These are phyloP conservation scores for Irpex sp. DNA, from an alignment of 1,284 basidiomycete species.

Conservation along the genomic window DNA sequence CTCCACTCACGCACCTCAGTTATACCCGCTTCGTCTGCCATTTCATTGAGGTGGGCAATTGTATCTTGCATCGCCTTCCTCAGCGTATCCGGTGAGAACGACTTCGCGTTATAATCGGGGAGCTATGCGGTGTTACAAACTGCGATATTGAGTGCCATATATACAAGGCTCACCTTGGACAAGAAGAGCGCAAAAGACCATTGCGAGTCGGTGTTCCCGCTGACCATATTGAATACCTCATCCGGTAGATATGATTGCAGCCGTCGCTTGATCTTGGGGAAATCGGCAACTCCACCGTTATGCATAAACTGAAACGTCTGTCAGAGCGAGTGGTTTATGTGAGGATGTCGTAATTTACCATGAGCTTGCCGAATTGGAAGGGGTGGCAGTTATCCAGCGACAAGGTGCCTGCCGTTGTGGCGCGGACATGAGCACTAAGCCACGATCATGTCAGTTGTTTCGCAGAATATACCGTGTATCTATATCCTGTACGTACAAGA, in stretches of 20 bases:
- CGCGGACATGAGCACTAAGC: constrained; percentile 82
- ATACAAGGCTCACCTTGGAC: constrained; percentile 59
- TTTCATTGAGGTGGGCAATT: constrained; percentile 73
- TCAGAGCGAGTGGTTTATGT: constrained; percentile 80
- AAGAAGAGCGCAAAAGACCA: constrained; percentile 93
- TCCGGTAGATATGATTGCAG: constrained; percentile 77
- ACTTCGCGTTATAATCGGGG: constrained; percentile 71
- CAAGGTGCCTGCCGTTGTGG: constrained; percentile 81
- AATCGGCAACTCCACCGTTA: constrained; percentile 86
- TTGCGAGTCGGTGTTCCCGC: constrained; percentile 95
- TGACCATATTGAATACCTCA: constrained; percentile 80
- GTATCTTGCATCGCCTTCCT: constrained; percentile 86
- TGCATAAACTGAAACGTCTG: constrained; percentile 87
- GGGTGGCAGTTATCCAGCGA: constrained; percentile 95
- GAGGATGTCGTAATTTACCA: constrained; percentile 48
- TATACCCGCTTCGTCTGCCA: constrained; percentile 72
- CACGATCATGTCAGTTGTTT: not conserved
- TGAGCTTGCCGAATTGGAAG: constrained; percentile 83
- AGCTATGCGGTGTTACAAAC: constrained; percentile 45
- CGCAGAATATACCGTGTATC: not conserved
- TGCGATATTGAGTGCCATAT: not conserved
- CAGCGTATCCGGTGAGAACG: constrained; percentile 61
- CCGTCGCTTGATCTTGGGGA: constrained; percentile 75
- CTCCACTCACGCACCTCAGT: constrained; percentile 48
- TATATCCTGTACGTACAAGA: constrained; percentile 68